Conservation (phyloP, 805 yeast species). For the Maudiozyma turicensis region DNA sequence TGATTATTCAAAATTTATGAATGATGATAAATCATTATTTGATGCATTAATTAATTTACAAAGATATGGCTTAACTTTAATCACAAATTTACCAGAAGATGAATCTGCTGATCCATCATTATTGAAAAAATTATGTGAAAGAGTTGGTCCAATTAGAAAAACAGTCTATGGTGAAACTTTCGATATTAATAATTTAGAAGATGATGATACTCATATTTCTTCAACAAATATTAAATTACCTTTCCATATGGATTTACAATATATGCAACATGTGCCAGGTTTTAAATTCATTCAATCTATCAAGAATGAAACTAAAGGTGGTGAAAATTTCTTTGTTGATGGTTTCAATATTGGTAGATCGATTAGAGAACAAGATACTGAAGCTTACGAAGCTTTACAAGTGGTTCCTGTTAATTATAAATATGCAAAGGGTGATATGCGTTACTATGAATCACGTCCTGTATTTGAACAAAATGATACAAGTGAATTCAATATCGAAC, state of each 20-base stretch:
- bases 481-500: conserved; percentile 24
- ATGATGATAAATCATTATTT: conserved; percentile 28
- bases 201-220: conserved; percentile 56
- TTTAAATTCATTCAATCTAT: conserved; percentile 54
- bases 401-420: conserved; percentile 60
- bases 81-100: conserved; percentile 43
- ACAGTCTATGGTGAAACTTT: conserved; percentile 67
- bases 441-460: conserved; percentile 54
- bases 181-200: conserved; percentile 46
- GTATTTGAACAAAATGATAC: conserved; percentile 47
- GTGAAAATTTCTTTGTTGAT: conserved; percentile 50
- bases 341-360: conserved; percentile 54
- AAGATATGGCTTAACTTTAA: conserved; percentile 45
- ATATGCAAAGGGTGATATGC: conserved; percentile 51
- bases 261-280: conserved; percentile 73
- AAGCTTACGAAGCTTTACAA: conserved; percentile 52
- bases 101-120: conserved; percentile 13
- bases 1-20: conserved; percentile 35
- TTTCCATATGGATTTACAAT: conserved; percentile 67
- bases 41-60: conserved; percentile 39
- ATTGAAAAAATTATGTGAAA: conserved; percentile 38
- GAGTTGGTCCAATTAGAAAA: conserved; percentile 57
- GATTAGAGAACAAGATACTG: conserved; percentile 47
- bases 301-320: conserved; percentile 46
- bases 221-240: conserved; percentile 57